Evolutionary conservation across 2,329 filamentous ascomycete species (phyloP).

Genomic region (Penicillium expansum): DNA sequence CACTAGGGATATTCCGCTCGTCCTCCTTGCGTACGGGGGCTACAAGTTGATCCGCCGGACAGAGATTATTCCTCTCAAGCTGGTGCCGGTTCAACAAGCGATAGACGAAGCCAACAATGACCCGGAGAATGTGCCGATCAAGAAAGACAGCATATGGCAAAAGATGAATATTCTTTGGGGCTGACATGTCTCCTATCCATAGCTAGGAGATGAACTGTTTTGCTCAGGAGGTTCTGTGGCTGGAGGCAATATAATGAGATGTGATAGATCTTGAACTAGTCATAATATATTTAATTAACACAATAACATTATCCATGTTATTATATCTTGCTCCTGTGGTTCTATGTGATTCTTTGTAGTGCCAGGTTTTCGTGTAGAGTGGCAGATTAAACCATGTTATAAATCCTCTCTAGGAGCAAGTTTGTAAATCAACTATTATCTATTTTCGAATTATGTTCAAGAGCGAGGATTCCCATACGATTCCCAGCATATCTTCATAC

Average conservation of each 20-base stretch:
- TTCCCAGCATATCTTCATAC: too few relatives aligned
- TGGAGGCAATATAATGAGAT: neutral
- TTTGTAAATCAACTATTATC: too few relatives aligned
- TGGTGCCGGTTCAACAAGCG: constrained; percentile 54
- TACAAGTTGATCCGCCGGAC: constrained; percentile 68
- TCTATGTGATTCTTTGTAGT: too few relatives aligned
- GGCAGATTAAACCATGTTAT: too few relatives aligned
- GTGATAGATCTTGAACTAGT: neutral
- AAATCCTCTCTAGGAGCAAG: too few relatives aligned
- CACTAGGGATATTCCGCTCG: constrained; percentile 58
- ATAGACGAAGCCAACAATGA: constrained; percentile 47
- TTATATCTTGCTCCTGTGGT: neutral
- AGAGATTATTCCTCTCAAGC: constrained; percentile 50
- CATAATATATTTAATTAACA: neutral
- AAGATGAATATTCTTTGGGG: constrained; percentile 39
- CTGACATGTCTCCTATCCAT: neutral
- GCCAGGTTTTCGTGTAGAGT: too few relatives aligned
- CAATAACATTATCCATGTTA: neutral
- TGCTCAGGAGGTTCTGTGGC: neutral
- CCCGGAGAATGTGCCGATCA: constrained; percentile 35
- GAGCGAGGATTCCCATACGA: too few relatives aligned
- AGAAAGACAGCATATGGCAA: constrained; percentile 23
- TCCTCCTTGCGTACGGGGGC: constrained; percentile 55
- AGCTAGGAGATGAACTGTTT: too few relatives aligned
- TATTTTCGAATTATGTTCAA: too few relatives aligned